Conservation (phyloP, 163 green algal genomes). For the Chlamydomonas reinhardtii region DNA sequence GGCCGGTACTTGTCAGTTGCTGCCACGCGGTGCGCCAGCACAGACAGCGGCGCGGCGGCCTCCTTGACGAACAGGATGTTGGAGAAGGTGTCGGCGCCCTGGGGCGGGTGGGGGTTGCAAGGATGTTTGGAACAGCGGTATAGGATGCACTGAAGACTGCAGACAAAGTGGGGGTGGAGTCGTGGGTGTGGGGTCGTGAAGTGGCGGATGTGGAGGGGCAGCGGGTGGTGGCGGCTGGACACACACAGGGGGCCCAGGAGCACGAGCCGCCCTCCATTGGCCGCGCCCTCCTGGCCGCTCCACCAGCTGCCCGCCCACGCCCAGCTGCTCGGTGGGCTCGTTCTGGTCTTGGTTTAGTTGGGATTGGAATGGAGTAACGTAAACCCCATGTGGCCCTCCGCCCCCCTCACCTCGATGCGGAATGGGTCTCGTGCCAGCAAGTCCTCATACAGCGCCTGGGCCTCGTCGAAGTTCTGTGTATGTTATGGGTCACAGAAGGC, state of each 20-base stretch:
- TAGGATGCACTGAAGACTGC: too few relatives aligned
- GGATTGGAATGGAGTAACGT: too few relatives aligned
- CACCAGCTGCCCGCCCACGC: too few relatives aligned
- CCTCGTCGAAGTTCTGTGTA: slow-evolving; percentile 87
- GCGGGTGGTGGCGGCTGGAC: neutral
- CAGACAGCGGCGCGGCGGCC: slow-evolving; percentile 77
- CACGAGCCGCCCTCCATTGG: too few relatives aligned
- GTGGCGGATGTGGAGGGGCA: neutral
- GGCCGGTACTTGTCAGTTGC: slow-evolving; percentile 90
- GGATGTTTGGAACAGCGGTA: neutral
- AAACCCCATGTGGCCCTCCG: too few relatives aligned
- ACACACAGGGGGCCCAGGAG: too few relatives aligned
- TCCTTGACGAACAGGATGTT: slow-evolving; percentile 98
- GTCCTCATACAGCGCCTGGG: slow-evolving; percentile 88
- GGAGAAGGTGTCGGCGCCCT: slow-evolving; percentile 95
- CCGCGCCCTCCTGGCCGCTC: too few relatives aligned
- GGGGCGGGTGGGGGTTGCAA: neutral
- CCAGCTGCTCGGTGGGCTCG: too few relatives aligned
- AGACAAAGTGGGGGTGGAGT: neutral
- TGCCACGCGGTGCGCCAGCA: slow-evolving; percentile 84
- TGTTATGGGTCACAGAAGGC: too few relatives aligned
- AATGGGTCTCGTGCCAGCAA: slow-evolving; percentile 82
- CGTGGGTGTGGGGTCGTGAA: neutral
- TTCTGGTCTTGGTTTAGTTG: too few relatives aligned
- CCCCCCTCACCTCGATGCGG: slow-evolving; percentile 73